Evolutionary conservation across 805 yeast species (phyloP).

Genomic region (Schizosaccharomyces lindneri): DNA sequence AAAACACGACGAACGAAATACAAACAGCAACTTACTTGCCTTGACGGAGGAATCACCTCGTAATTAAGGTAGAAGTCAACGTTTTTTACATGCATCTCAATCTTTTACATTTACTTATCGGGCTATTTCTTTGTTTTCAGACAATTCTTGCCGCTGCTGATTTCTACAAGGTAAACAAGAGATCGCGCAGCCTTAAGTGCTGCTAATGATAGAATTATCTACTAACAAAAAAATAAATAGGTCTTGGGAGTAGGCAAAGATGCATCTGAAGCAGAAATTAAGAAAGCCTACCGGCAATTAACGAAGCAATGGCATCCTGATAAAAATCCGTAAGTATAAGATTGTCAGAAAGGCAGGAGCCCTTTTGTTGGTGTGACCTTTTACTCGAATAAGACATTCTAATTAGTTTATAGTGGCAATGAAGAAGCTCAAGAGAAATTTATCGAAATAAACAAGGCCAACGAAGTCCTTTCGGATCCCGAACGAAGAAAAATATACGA

Average conservation of each 20-base stretch:
- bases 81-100: background rate
- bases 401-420: slow-evolving; percentile 19
- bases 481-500: slow-evolving; percentile 51
- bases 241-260: slow-evolving; percentile 43
- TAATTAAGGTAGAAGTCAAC: background rate
- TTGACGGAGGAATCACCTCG: too few species aligned
- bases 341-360: background rate
- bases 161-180: slow-evolving; percentile 16
- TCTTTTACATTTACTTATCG: background rate
- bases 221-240: slow-evolving; percentile 2
- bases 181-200: slow-evolving; percentile 5
- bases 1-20: too few species aligned
- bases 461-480: slow-evolving; percentile 52
- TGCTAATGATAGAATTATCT: background rate
- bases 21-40: too few species aligned
- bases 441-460: slow-evolving; percentile 80
- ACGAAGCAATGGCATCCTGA: slow-evolving; percentile 85
- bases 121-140: background rate
- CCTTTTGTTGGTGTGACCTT: background rate
- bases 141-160: slow-evolving; percentile 17
- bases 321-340: slow-evolving; percentile 32
- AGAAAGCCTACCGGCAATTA: slow-evolving; percentile 57
- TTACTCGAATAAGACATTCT: background rate
- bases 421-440: slow-evolving; percentile 68
- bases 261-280: slow-evolving; percentile 62